Percentiles rank a stretch among this genome's conserved stretches.
Conservation (phyloP, 768 basidiomycete genomes). For the Tylopilus felleus region DNA sequence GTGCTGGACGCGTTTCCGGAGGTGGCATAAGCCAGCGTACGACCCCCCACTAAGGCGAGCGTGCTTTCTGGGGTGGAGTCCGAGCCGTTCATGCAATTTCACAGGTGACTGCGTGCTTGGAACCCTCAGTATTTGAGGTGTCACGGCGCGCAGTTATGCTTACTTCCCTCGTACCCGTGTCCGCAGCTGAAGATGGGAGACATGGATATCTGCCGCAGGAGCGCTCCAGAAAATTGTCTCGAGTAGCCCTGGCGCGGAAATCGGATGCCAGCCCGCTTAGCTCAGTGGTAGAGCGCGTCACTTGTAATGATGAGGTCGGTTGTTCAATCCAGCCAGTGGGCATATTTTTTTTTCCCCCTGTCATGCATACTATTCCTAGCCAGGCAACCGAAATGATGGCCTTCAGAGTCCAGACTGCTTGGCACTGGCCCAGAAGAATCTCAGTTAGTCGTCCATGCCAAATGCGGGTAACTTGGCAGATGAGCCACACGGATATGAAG, state of each 20-base stretch:
- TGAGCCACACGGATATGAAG: no score
- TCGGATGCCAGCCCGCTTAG: slow-evolving; percentile 32
- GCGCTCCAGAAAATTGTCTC: background rate
- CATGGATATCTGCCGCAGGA: no score
- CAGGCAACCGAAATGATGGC: no score
- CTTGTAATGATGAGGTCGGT: slow-evolving; percentile 46
- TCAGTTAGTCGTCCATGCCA: background rate
- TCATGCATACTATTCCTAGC: no score
- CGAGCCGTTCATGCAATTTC: background rate
- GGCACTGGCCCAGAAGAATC: no score
- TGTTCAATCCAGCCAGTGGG: slow-evolving; percentile 45
- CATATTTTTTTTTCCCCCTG: slow-evolving; percentile 22
- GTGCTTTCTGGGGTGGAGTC: slow-evolving; percentile 6
- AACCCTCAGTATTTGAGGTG: background rate
- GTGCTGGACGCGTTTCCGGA: slow-evolving; percentile 48
- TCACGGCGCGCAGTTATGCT: background rate
- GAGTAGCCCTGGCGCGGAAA: accelerated
- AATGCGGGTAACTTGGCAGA: background rate
- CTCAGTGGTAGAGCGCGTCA: slow-evolving; percentile 47
- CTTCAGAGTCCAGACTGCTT: background rate
- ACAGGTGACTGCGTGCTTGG: no score
- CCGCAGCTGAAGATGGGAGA: background rate
- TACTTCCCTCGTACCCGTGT: background rate
- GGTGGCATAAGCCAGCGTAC: slow-evolving; percentile 53
- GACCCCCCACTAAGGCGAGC: slow-evolving; percentile 35